Evolutionary conservation across 176 grass and related monocot genomes (phyloP).

Genomic region (Carex parvula): DNA sequence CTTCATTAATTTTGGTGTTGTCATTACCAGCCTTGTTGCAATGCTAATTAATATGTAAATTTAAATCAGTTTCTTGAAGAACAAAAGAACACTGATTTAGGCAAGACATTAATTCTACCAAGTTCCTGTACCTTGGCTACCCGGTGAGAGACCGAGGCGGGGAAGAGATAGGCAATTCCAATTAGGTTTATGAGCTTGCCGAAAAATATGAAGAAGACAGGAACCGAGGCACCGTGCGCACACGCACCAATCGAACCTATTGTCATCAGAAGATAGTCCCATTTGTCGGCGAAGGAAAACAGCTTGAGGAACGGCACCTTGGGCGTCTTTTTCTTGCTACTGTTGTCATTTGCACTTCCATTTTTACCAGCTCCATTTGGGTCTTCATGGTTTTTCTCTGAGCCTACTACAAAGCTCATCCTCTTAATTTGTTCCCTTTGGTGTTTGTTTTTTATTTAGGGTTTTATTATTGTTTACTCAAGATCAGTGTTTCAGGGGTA

Average conservation of each 20-base stretch:
- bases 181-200: conserved; percentile 99
- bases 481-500: not conserved
- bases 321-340: not conserved
- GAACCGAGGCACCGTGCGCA: conserved; percentile 90
- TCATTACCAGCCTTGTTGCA: not conserved
- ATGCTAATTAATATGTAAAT: not conserved
- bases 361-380: not conserved
- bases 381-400: not conserved
- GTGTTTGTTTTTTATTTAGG: not conserved
- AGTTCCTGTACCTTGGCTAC: conserved; percentile 54
- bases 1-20: not conserved
- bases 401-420: conserved; percentile 22
- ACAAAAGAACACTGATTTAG: not conserved
- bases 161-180: conserved; percentile 92
- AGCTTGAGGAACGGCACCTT: conserved; percentile 97
- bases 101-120: not conserved
- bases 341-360: not conserved
- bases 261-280: conserved; percentile 91
- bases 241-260: conserved; percentile 79
- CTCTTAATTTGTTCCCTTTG: not conserved
- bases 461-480: not conserved
- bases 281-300: conserved; percentile 89
- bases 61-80: not conserved
- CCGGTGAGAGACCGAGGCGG: conserved; percentile 56
- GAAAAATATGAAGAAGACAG: conserved; percentile 99